Evolutionary conservation across 2,329 filamentous ascomycete genomes (phyloP).

Genomic region (Alternaria tenuissima): DNA sequence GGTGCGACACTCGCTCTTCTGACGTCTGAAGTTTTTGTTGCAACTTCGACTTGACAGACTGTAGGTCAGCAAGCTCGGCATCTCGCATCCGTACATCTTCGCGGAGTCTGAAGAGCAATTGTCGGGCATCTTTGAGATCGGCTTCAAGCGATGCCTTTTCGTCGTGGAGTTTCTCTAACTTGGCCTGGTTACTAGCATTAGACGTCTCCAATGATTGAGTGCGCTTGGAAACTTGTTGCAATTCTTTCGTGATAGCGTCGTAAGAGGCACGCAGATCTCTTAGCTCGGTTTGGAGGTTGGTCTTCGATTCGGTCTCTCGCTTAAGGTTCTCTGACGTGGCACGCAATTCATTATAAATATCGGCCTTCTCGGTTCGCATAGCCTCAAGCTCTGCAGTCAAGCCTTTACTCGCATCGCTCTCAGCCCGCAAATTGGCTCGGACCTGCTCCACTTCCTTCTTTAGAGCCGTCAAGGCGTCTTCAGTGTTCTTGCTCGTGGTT

Average conservation of each 20-base stretch:
- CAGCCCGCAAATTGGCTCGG: conserved; percentile 21
- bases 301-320: conserved; percentile 22
- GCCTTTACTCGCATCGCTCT: conserved; percentile 22
- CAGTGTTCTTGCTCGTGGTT: conserved; percentile 27
- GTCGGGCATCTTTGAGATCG: conserved; percentile 29
- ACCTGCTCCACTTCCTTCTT: conserved; percentile 28
- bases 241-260: conserved; percentile 24
- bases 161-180: conserved; percentile 29
- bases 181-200: conserved; percentile 25
- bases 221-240: conserved; percentile 32
- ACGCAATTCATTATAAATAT: conserved; percentile 32
- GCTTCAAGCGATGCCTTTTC: conserved; percentile 31
- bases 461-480: conserved; percentile 33
- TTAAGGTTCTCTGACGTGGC: conserved; percentile 19
- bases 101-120: conserved; percentile 29
- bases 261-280: conserved; percentile 26
- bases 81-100: conserved; percentile 31
- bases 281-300: conserved; percentile 33
- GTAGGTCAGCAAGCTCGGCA: conserved; percentile 33
- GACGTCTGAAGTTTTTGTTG: conserved; percentile 32
- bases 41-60: conserved; percentile 29
- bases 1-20: conserved; percentile 24
- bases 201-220: conserved; percentile 29
- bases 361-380: conserved; percentile 22
- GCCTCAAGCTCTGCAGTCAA: conserved; percentile 36